Percentiles rank a stretch among this genome's conserved stretches.
phyloP scores from a whole-genome alignment of 2,329 filamentous ascomycete genomes.

The Colletotrichum neosansevieriae region DNA sequence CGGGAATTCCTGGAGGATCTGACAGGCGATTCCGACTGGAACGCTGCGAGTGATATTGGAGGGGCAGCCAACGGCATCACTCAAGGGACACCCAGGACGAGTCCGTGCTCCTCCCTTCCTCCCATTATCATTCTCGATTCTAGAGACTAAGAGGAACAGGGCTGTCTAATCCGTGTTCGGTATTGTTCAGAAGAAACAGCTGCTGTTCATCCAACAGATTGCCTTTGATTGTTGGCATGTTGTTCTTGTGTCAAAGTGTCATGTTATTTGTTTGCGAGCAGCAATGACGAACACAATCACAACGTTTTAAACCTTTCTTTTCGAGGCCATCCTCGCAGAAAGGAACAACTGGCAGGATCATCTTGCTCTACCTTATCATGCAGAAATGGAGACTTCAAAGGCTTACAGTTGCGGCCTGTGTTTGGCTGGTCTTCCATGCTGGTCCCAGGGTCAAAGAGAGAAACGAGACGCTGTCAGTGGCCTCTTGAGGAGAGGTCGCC shows the following conservation, averaged over 20 bases:
- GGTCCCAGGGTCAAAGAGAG: constrained; percentile 20
- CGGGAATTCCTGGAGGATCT: neutral
- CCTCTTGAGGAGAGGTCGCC: constrained; percentile 7
- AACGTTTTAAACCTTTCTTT: constrained; percentile 3
- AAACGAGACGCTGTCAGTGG: constrained; percentile 27
- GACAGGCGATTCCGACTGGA: neutral
- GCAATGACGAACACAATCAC: neutral
- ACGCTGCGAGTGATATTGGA: constrained; percentile 10
- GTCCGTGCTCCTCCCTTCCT: constrained; percentile 25
- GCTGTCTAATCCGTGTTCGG: constrained; percentile 8
- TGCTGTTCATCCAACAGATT: constrained; percentile 6
- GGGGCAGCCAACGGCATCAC: constrained; percentile 3
- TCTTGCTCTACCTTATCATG: neutral
- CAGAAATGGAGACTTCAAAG: constrained; percentile 18
- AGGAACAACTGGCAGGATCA: constrained; percentile 5
- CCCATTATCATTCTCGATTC: neutral
- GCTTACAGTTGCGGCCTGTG: constrained; percentile 5
- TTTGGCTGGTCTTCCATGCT: constrained; percentile 8
- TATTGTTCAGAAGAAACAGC: constrained; percentile 3
- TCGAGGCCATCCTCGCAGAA: neutral
- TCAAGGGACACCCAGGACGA: constrained; percentile 1
- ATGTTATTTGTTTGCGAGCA: neutral
- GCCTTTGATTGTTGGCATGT: neutral
- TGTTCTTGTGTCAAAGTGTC: constrained; percentile 11
- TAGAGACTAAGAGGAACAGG: constrained; percentile 2